Evolutionary conservation across 2,329 filamentous ascomycete species (phyloP).

Genomic region (Paraphaeosphaeria sporulosa): DNA sequence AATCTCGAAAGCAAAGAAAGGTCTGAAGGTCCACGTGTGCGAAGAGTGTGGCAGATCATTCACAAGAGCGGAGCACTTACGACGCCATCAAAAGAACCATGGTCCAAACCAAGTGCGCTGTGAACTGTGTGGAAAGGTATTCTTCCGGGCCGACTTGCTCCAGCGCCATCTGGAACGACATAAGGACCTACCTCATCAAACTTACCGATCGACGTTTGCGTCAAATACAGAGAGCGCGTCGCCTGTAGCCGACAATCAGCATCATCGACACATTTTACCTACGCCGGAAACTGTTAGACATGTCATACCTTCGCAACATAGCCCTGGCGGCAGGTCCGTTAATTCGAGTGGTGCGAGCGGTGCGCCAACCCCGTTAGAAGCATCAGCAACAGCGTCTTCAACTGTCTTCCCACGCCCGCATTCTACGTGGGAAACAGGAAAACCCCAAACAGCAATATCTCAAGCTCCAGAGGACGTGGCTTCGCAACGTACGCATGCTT

Average conservation of each 20-base stretch:
- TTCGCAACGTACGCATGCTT: background rate
- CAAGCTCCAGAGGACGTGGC: background rate
- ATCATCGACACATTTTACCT: slow-evolving; percentile 8
- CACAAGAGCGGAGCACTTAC: slow-evolving; percentile 51
- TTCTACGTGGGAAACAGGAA: slow-evolving; percentile 1
- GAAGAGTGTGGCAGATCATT: slow-evolving; percentile 49
- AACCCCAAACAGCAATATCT: background rate
- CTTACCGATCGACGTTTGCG: background rate
- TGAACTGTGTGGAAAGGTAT: slow-evolving; percentile 18
- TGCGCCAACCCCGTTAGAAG: slow-evolving; percentile 8
- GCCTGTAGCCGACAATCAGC: slow-evolving; percentile 1
- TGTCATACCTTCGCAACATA: slow-evolving; percentile 4
- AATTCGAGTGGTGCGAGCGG: background rate
- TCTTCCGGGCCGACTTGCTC: slow-evolving; percentile 18
- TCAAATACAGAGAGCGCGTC: background rate
- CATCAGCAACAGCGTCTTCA: background rate
- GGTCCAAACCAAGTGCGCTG: slow-evolving; percentile 16
- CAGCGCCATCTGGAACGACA: slow-evolving; percentile 19
- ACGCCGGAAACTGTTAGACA: background rate
- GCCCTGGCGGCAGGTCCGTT: background rate
- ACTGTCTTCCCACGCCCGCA: background rate
- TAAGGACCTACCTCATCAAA: slow-evolving; percentile 7
- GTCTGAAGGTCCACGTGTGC: slow-evolving; percentile 47
- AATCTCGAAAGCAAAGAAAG: slow-evolving; percentile 51
- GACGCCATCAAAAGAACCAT: slow-evolving; percentile 25